Conservation (phyloP, 2,329 filamentous ascomycete genomes). For the Alternaria incomplexa region DNA sequence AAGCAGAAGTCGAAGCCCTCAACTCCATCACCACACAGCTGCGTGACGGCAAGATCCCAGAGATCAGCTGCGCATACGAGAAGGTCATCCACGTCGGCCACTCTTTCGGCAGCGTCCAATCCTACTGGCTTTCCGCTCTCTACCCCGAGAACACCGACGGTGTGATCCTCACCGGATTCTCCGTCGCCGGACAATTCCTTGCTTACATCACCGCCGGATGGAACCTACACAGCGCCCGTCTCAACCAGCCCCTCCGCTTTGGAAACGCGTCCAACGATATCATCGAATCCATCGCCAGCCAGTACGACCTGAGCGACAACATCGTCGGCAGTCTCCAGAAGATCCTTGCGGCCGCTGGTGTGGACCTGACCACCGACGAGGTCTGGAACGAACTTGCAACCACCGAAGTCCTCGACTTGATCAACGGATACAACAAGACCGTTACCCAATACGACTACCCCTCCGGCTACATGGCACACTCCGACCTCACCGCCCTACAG, state of each 20-base stretch:
- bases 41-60: slow-evolving; percentile 54
- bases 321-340: slow-evolving; percentile 25
- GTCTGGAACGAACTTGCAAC: slow-evolving; percentile 37
- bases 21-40: slow-evolving; percentile 59
- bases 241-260: slow-evolving; percentile 51
- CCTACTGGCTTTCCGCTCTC: slow-evolving; percentile 60
- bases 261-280: slow-evolving; percentile 33
- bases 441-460: slow-evolving; percentile 37
- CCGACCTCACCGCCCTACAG: slow-evolving; percentile 57
- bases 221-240: slow-evolving; percentile 56
- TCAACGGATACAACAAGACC: slow-evolving; percentile 40
- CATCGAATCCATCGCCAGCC: slow-evolving; percentile 9
- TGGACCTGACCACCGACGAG: slow-evolving; percentile 22
- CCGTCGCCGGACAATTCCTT: slow-evolving; percentile 55
- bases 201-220: slow-evolving; percentile 53
- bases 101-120: slow-evolving; percentile 67
- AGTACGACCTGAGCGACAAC: slow-evolving; percentile 17
- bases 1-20: slow-evolving; percentile 65
- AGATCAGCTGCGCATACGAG: slow-evolving; percentile 47
- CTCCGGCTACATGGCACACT: slow-evolving; percentile 61
- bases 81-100: slow-evolving; percentile 67
- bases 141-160: slow-evolving; percentile 63
- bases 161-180: slow-evolving; percentile 67
- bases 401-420: slow-evolving; percentile 38
- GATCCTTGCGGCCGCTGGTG: slow-evolving; percentile 20